Percentiles rank a stretch among this genome's conserved stretches.
phyloP scores from a whole-genome alignment of 352 stramenopile genomes.

The Phytophthora crassamura region DNA sequence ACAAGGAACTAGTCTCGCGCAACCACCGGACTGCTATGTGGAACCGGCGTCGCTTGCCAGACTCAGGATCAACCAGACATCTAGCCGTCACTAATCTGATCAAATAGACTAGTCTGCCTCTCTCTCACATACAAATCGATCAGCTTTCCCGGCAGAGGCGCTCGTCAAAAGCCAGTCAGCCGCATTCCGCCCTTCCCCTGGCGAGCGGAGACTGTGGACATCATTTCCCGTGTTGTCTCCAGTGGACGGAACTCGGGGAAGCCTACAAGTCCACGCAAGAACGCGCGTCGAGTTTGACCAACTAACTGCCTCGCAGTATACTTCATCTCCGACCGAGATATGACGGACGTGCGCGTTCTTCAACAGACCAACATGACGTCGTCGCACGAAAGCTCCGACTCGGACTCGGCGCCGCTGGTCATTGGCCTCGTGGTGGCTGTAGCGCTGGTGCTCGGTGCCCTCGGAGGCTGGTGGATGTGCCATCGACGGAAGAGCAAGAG shows the following conservation, averaged over 20 bases:
- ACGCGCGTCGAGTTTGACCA: neutral
- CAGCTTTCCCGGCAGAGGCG: constrained; percentile 19
- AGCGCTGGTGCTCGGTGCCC: constrained; percentile 15
- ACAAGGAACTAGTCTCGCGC: too few species aligned
- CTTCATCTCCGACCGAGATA: constrained; percentile 15
- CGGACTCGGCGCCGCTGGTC: constrained; percentile 20
- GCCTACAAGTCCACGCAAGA: too few species aligned
- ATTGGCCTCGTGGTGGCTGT: constrained; percentile 18
- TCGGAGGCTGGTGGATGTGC: constrained; percentile 30
- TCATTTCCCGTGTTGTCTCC: constrained; percentile 18
- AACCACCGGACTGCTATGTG: too few species aligned
- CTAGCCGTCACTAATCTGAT: too few species aligned
- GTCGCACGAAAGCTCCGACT: constrained; percentile 11
- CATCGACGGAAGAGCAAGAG: constrained; percentile 22
- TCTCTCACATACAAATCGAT: constrained; percentile 15
- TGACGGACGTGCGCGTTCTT: neutral
- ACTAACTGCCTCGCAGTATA: neutral
- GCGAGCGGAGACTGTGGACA: constrained; percentile 13
- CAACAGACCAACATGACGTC: constrained; percentile 8
- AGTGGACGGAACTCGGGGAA: neutral
- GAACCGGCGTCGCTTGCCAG: too few species aligned
- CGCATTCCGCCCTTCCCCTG: constrained; percentile 23
- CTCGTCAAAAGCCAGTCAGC: constrained; percentile 18
- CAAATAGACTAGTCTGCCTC: too few species aligned
- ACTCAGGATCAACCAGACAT: too few species aligned